Base-by-base conservation (phyloP, 306 rosid species). In the Corylus heterophylla region DNA sequence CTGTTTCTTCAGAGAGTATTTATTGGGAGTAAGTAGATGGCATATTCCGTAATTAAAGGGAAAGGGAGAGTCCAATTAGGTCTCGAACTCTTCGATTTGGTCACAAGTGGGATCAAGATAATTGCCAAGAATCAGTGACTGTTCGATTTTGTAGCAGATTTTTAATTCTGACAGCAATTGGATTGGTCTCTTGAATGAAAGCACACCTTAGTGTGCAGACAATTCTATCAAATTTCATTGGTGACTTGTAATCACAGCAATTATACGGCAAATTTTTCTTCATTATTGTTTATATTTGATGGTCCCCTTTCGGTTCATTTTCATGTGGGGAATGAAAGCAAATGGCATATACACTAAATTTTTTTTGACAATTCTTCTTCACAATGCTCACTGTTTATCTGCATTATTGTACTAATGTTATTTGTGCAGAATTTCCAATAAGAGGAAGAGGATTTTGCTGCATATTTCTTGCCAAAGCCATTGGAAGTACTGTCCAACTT, bases 41-140 rank as follows among this genome's bases (percentile, higher is more conserved):
- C 91, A 90, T 45, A 76, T 81, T 78, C 78, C 63, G 88, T 88
- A 81, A 93, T 84, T 82, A 79, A 70, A 52, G 59, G 35, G 18
- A 76, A 73, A 31, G 20, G 61, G 31, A 68, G 66, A 81, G 88
- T 83, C 88, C 74, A 73, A 50, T 74, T 83, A 70, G 81, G 87
- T 89, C 86, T 85, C 78, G 69, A 67, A 80, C 61, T 83, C 79
- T 76, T 76, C 69, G 75, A 86, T 75, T 29, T 50, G 85, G 78
- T 75, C 84, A 82, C 69, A 58, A 76, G 27, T 73, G 17, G 51
- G 83, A 83, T 82, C 66, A 18, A 69, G 52, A 81, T 64, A 76
- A n/a, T 77, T 58, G 68, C 71, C 54, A 29, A 35, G 66, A 73
- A 81, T 87, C 78, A 49, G 25, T 42, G 67, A 69, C 74, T 70